Base-by-base conservation (phyloP, 1,284 basidiomycete genomes). In the Butyriboletus appendiculatus region DNA sequence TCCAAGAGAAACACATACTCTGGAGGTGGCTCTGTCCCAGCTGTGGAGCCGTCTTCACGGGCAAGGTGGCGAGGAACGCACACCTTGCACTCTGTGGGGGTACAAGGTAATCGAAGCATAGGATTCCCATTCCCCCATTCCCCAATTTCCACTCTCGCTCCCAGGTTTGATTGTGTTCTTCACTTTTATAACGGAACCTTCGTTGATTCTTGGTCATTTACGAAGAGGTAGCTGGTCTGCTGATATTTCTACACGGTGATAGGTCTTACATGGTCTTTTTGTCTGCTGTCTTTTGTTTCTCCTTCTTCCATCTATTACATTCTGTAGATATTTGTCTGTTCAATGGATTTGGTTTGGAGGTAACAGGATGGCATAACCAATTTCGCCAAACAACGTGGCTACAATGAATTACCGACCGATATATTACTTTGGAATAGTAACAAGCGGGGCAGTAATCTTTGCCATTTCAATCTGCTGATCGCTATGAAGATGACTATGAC, bases 1-100 rank as follows among this genome's bases (percentile, higher is more conserved):
- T 67, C 10, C 67, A 59, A 42, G 68, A 70, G 47, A 62, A 10
- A 22, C 66, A 67, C 33, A 15, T 67, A 3, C 22, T 22, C 15
- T 67, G 66, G 66, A 62, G 18, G 48, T 67, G 67, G 66, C n/a
- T 50, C 26, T 67, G 66, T 48, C 56, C 57, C 10, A 56, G 42
- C 22, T 67, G 66, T 12, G 66, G 66, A n/a, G 11, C 47, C 11
- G 40, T 34, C 10, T 67, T 69, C 54, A 6, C 22, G 2, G 32
- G 48, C 8, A 54, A 58, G 53, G 9, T 22, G n/a, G 40, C 22
- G 37, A 69, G 66, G 48, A 55, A 70, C 14, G 14, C 35, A 15
- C 66, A 67, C 40, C 34, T 58, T 32, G 32, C 33, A 6, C 49
- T 33, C 42, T 67, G 66, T 32, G 11, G 5, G 32, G 26, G 8